Evolutionary conservation across 2,329 filamentous ascomycete species (phyloP), one percentile per base, ranked within the genome.

Genomic region (Aspergillus oerlinghausenensis): DNA sequence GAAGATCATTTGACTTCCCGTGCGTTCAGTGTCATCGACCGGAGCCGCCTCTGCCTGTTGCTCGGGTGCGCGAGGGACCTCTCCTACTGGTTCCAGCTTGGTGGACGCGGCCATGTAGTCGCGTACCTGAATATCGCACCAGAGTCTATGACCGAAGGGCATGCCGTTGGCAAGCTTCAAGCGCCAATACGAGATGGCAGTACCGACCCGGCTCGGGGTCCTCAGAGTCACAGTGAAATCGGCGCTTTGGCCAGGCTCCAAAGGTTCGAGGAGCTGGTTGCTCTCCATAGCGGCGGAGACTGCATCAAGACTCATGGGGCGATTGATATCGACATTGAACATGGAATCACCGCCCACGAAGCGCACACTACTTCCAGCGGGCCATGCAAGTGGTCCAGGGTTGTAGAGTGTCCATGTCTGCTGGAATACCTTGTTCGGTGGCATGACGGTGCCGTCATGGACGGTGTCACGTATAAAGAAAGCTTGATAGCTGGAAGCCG

Each of bases 291-390:
- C 91, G 35, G 85, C 85, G 40, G 86, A 83, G 56, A 97, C 86
- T 65, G 92, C 87, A 42, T 83, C 82, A 55, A 91, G 85, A 64
- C 88, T 89, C n/a, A 88, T 86, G 25, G 92, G 89, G 67, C 89
- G 89, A 60, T 82, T 83, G 52, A 88, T 86, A 72, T 96, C 90
- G 54, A 96, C 83, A 64, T 92, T 89, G 66, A 95, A 90, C 94
- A 99, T 97, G 76, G 93, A 92, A 73, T 97, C 93, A 51, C 94
- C 94, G 56, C 93, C 92, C 57, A 95, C 88, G 69, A 92, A 97
- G 75, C 89, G 90, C 65, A 97, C 89, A 55, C 87, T 88, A 80
- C 91, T 96, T 60, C 92, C 94, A 55, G 87, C 84, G 40, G 94
- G 94, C 94, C 94, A 99, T 11, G 86, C 75, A 51, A 80, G 77